phyloP scores from a whole-genome alignment of 257 asterid species.

The Scutellaria barbata region DNA sequence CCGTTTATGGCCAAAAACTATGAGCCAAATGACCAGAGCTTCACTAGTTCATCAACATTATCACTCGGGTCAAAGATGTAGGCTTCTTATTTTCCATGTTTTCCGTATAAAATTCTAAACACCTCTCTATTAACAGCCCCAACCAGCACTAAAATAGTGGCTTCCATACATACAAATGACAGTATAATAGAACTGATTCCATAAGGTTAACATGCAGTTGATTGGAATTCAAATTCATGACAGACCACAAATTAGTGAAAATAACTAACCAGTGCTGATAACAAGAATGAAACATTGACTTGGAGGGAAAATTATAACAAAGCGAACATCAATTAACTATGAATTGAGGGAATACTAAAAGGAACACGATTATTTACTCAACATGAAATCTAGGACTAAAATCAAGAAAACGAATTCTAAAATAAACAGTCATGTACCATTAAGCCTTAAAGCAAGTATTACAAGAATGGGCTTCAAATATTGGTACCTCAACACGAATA shows the following conservation, averaged over 20 bases:
- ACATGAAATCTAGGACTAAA: neutral
- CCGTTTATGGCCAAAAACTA: neutral
- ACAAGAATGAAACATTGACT: neutral
- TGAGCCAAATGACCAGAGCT: neutral
- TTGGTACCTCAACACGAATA: constrained; percentile 94
- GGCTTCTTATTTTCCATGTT: too few relatives aligned
- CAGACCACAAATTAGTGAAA: neutral
- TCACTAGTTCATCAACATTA: too few relatives aligned
- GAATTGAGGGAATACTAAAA: too few relatives aligned
- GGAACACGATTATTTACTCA: too few relatives aligned
- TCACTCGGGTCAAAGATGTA: too few relatives aligned
- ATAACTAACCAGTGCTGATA: neutral
- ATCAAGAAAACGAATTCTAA: neutral
- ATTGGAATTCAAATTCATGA: too few relatives aligned
- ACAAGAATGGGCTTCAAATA: constrained; percentile 29
- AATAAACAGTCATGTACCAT: neutral
- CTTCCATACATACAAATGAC: too few relatives aligned
- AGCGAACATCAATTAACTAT: neutral
- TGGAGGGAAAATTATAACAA: neutral
- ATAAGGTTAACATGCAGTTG: too few relatives aligned
- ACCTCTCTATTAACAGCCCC: too few relatives aligned
- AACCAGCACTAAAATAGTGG: too few relatives aligned
- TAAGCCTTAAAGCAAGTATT: constrained; percentile 19
- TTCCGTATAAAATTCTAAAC: too few relatives aligned
- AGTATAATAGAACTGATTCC: too few relatives aligned